Evolutionary conservation across 192 early-diverging fungal genomes (phyloP), one percentile per base, ranked within the genome.

Genomic region (Umbelopsis ramanniana): DNA sequence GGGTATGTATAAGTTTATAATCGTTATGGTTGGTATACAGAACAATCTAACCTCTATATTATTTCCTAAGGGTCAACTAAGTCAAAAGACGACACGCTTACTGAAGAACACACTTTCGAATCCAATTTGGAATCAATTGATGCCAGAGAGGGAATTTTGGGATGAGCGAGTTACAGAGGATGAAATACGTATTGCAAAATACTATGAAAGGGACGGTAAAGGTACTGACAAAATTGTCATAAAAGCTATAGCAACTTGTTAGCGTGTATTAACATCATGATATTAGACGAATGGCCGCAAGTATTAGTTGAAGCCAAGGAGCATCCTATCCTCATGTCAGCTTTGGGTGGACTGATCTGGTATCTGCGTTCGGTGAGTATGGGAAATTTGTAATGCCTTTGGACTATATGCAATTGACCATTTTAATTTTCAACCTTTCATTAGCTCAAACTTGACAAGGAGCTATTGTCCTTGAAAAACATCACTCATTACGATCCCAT

Each of bases 401-500:
- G 9, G 6, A 33, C 11, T 12, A 66, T 43, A 55, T 14, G 29
- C 23, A 45, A 19, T 70, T 8, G 9, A 45, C 26, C 29, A 26
- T 24, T n/a, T n/a, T 45, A n/a, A 43, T 46, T 46, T 22, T 46
- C 35, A 63, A 68, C 21, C 21, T 57, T 48, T 21, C 24, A 70
- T 21, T 77, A 90, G 84, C 87, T 97, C 24, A 95, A 94, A 78
- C 82, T 98, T 26, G 98, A 99, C 71, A 75, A 75, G 11, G 92
- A 94, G 60, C 79, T 98, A 24, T 79, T 96, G 19, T 96, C 96
- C 5, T 88, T 93, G 43, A 84, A 86, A 37, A 97, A 97, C 79
- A 92, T 99, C 75, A 76, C 85, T 24, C 38, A 75, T 1, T 99
- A 99, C 76, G 87, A 96, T 67, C 96, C 96, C 12, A 86, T 97